Evolutionary conservation across 208 protist species (phyloP), one percentile per base, ranked within the genome.

Genomic region (Leishmania gerbilli): DNA sequence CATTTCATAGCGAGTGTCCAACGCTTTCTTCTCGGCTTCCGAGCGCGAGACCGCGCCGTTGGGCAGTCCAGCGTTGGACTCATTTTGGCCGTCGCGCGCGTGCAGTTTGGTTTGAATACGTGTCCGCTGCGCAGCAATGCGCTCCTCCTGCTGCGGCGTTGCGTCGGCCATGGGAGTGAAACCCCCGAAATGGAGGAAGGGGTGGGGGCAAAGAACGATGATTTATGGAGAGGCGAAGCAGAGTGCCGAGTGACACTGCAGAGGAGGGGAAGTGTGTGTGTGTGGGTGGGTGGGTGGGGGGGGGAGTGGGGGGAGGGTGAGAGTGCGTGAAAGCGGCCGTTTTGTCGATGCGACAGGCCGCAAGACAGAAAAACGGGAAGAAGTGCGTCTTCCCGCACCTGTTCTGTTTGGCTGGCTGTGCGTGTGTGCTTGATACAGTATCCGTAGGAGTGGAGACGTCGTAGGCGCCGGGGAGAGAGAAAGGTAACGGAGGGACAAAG

Each of bases 61-160:
- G 1, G 58, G 51, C 11, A 51, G 34, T 58, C 56, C 72, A 9
- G 53, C 55, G 19, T 69, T 27, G 17, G 84, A 49, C 21, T n/a
- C 81, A n/a, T 77, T 74, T 49, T 69, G 51, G 51, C 58, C 58
- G 74, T 55, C 62, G 84, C 62, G 77, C 42, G 37, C 68, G 13
- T 56, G 42, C 47, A 80, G 27, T 31, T 79, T 74, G 40, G 71
- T 77, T 74, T 87, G 79, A 58, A 97, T 89, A 62, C 87, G 90
- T 42, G 68, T 47, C 6, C 91, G 87, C 56, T 92, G 91, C 74
- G 89, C 90, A 4, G 76, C 81, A 27, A 96, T 88, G 79, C 92
- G 91, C 82, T 91, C 62, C 62, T 95, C 89, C 87, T 85, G 85
- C 65, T 49, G 82, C 40, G 65, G 71, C 65, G 88, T 87, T 6